Percentiles rank a stretch among this genome's conserved stretches.
Evolutionary conservation across 176 grass and related monocot species (phyloP).

Genomic region (Themeda triandra): DNA sequence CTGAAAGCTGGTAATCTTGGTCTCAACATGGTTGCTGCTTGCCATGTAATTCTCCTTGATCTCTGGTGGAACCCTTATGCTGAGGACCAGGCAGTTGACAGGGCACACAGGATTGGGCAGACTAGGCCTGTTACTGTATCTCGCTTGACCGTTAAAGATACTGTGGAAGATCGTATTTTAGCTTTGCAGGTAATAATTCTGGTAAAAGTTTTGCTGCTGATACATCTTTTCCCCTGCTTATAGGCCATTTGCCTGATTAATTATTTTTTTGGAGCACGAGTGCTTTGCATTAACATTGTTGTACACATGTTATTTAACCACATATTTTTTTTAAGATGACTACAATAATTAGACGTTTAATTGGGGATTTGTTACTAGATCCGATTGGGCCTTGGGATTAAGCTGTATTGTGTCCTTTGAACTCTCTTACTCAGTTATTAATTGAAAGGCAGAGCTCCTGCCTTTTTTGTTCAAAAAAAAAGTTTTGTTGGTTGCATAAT

Average conservation of each 20-base stretch:
- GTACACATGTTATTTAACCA: background rate
- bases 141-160: constrained; percentile 71
- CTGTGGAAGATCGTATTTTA: constrained; percentile 93
- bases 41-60: constrained; percentile 94
- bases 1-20: constrained; percentile 90
- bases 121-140: constrained; percentile 81
- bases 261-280: background rate
- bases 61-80: constrained; percentile 94
- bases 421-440: background rate
- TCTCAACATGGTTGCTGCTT: constrained; percentile 91
- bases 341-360: background rate
- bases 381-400: background rate
- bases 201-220: background rate
- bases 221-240: background rate
- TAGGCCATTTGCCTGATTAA: background rate
- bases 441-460: background rate
- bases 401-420: background rate
- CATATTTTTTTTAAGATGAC: background rate
- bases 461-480: background rate
- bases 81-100: constrained; percentile 89
- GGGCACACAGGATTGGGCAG: constrained; percentile 88
- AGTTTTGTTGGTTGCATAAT: background rate
- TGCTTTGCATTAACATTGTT: background rate
- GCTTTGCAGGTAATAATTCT: constrained; percentile 66
- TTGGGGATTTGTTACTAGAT: background rate